Evolutionary conservation across 805 yeast species (phyloP), one percentile per base, ranked within the genome.

Genomic region (Middelhovenomyces tepae): DNA sequence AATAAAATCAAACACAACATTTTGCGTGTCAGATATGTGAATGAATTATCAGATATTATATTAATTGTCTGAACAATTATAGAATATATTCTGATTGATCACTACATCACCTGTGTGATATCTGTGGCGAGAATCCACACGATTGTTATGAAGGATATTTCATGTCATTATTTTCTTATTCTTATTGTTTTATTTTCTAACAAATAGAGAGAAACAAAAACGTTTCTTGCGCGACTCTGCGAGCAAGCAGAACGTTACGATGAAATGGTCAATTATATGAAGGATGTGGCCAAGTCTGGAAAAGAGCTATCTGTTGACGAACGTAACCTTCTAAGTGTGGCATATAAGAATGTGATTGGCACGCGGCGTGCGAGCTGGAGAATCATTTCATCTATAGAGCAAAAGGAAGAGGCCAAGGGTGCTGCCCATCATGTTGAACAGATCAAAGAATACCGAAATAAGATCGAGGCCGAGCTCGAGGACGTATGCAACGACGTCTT

Each of bases 321-420:
- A 71, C 89, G 98, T 65, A 89, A 89, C 68, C 73, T 89, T 51
- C 75, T 89, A 53, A 84, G 95, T 17, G 98, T 89, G 51, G 98
- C 98, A 44, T 89, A 91, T 76, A 89, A 89, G 69, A 89, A 89
- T 57, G 98, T 91, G 38, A 89, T 89, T 61, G 98, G 98, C 59
- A 95, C 97, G 43, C 89, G 97, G 59, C 91, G 98, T 69, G 98
- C 98, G 44, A 86, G 96, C 36, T 89, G 98, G 98, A 85, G 98
- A 78, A 87, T 91, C 58, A 96, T 91, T 36, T 86, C 96, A 31
- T 86, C 96, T 34, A 89, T 91, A 54, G 98, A 89, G 69, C 98
- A 89, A 69, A 93, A 91, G 69, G 98, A 89, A 68, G 98, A 89
- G 68, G 86, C 94, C 50, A 87, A 89, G 74, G 95, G 94, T 58